Evolutionary conservation across 495 filamentous ascomycete genomes (phyloP), one percentile per base, ranked within the genome.

Genomic region (Podospora sp.): DNA sequence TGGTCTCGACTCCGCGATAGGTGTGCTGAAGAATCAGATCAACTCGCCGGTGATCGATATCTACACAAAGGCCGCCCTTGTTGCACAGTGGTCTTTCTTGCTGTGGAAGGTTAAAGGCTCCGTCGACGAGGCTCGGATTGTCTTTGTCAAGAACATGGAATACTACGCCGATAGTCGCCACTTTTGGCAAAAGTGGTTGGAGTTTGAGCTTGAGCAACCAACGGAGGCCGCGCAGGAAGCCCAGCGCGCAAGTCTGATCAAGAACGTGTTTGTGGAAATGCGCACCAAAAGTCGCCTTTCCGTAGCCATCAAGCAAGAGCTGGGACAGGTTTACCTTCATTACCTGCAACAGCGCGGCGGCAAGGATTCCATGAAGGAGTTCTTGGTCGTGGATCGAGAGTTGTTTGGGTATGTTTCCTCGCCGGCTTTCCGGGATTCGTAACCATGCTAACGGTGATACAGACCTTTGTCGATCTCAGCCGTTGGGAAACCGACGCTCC

Each of bases 101-200:
- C 73, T 98, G 58, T 97, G 93, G 92, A 96, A 93, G 78, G 88
- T 93, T 75, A 93, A 95, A 80, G 94, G 93, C 8, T 89, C 88
- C 0, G 81, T 88, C 12, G 91, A 94, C 35, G 94, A 95, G 72
- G 94, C 95, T 26, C 90, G 96, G 9, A 85, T 90, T 60, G 89
- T 97, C 0, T 99, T 91, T 81, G 80, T 90, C 67, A 89, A 88
- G 72, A 92, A 96, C 72, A 85, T 92, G 60, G 88, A 93, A 69
- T 92, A 89, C 83, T 97, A 96, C 77, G 83, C 90, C 18, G 91
- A 94, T 70, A 96, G 92, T 72, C 85, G 87, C n/a, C 84, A 89
- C 24, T 99, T 99, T 86, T 98, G 94, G 94, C 84, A 88, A 64
- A 91, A 88, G 75, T 99, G 92, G 78, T 84, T 98, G 12, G 80